phyloP scores from a whole-genome alignment of 805 yeast genomes.

The Saturnispora halmiae region DNA sequence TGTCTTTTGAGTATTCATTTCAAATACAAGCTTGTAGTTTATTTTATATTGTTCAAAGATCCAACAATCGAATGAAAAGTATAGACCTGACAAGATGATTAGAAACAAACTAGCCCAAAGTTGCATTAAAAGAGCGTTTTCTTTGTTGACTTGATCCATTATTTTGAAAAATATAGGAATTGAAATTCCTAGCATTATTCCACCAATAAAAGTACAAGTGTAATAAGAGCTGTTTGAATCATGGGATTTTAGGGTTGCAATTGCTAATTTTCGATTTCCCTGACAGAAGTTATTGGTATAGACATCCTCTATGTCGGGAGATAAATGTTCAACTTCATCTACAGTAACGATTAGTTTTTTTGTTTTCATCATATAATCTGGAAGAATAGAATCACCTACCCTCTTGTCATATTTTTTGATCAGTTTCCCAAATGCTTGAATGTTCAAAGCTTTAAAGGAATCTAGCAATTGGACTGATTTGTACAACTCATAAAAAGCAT shows the following conservation, averaged over 20 bases:
- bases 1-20: constrained; percentile 61
- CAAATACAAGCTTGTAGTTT: constrained; percentile 88
- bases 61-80: constrained; percentile 60
- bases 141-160: constrained; percentile 16
- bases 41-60: constrained; percentile 69
- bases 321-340: neutral
- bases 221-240: constrained; percentile 33
- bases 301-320: constrained; percentile 46
- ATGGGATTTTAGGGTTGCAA: constrained; percentile 54
- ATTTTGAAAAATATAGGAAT: constrained; percentile 58
- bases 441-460: constrained; percentile 64
- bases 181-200: constrained; percentile 60
- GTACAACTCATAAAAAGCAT: constrained; percentile 64
- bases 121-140: constrained; percentile 59
- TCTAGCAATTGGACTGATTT: constrained; percentile 59
- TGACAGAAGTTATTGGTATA: constrained; percentile 57
- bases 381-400: constrained; percentile 35
- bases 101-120: constrained; percentile 88
- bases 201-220: constrained; percentile 46
- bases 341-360: constrained; percentile 32
- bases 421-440: constrained; percentile 83
- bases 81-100: constrained; percentile 45
- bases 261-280: constrained; percentile 61
- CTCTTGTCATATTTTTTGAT: constrained; percentile 85
- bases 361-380: constrained; percentile 46